Evolutionary conservation across 768 basidiomycete species (phyloP).

Genomic region (Dentipellis fragilis): DNA sequence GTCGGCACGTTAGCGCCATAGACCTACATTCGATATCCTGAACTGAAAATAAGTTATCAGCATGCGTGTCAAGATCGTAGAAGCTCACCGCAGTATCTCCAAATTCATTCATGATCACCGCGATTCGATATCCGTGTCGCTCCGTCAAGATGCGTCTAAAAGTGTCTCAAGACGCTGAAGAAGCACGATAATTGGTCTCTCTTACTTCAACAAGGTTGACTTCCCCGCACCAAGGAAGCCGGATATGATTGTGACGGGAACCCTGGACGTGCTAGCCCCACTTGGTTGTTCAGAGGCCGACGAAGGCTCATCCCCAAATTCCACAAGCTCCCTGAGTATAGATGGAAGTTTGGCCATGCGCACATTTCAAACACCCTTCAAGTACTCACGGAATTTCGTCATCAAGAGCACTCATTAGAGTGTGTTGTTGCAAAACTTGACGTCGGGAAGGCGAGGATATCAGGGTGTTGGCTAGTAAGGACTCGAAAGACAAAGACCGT

Average conservation of each 20-base stretch:
- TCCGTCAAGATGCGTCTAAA: constrained; percentile 80
- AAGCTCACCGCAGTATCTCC: constrained; percentile 80
- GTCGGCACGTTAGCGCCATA: neutral
- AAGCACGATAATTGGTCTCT: constrained; percentile 11
- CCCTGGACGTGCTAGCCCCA: constrained; percentile 21
- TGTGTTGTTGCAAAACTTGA: too few species aligned
- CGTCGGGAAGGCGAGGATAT: too few species aligned
- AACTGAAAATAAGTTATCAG: constrained; percentile 14
- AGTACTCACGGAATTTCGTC: neutral
- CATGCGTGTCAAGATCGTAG: neutral
- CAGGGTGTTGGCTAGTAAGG: too few species aligned
- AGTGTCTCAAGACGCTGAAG: neutral
- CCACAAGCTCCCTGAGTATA: constrained; percentile 2
- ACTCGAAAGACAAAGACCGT: too few species aligned
- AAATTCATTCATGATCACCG: constrained; percentile 98
- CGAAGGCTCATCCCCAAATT: neutral
- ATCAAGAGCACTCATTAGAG: neutral
- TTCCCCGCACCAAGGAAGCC: constrained; percentile 95
- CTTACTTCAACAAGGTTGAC: constrained; percentile 76
- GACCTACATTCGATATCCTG: constrained; percentile 84
- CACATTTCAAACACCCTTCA: neutral
- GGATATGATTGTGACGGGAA: constrained; percentile 90
- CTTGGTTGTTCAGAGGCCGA: neutral
- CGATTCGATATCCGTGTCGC: constrained; percentile 89
- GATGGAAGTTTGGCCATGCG: neutral